Percentiles rank a stretch among this genome's conserved stretches.
Conservation (phyloP, 805 yeast species). For the Lachancea sp. region DNA sequence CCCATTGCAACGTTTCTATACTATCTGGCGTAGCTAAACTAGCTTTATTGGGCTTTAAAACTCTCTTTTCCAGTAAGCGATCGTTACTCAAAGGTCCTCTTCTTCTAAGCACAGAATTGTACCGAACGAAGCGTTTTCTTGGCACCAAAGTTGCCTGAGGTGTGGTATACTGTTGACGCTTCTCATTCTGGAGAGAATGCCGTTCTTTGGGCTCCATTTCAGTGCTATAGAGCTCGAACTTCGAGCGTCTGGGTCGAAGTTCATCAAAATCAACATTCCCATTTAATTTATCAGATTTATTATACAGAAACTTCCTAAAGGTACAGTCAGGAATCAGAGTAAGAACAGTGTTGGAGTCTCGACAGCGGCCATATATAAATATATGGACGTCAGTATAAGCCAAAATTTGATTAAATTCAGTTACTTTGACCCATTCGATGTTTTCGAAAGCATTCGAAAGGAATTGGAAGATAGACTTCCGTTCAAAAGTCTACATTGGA, state of each 20-base stretch:
- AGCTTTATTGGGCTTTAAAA: background rate
- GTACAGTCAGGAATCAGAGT: background rate
- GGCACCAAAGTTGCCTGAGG: background rate
- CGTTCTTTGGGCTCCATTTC: background rate
- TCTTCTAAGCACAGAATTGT: slow-evolving; percentile 5
- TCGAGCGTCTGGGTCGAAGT: too few species aligned
- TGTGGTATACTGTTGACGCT: background rate
- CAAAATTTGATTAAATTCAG: slow-evolving; percentile 16
- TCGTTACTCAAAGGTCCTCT: background rate
- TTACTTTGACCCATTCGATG: slow-evolving; percentile 34
- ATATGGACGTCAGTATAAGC: background rate
- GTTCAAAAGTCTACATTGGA: slow-evolving; percentile 30
- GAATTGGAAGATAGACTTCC: slow-evolving; percentile 28
- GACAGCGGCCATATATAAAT: background rate
- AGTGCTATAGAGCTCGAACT: too few species aligned
- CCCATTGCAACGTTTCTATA: slow-evolving; percentile 16
- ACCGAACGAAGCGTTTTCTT: background rate
- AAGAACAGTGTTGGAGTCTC: background rate
- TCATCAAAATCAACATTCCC: too few species aligned
- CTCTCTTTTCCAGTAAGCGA: background rate
- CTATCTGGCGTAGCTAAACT: background rate
- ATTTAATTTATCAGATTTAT: background rate
- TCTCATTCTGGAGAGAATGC: background rate
- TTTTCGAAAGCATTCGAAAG: slow-evolving; percentile 25
- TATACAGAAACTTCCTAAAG: background rate